Evolutionary conservation across 805 yeast genomes (phyloP).

Genomic region (Jamesozyma piceae): DNA sequence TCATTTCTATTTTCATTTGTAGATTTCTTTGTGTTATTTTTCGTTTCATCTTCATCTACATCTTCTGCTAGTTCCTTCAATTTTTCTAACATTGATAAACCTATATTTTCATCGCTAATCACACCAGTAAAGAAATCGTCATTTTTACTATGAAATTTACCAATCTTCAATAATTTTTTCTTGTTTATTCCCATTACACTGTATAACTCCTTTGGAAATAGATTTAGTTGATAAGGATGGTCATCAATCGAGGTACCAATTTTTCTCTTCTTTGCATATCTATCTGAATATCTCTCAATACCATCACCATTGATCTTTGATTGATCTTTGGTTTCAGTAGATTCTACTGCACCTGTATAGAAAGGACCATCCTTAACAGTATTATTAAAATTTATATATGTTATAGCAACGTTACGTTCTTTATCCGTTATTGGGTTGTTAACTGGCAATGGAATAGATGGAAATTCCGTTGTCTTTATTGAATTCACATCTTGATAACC

Average conservation of each 20-base stretch:
- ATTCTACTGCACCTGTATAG: conserved; percentile 43
- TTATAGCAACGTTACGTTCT: conserved; percentile 47
- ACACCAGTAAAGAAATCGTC: conserved; percentile 23
- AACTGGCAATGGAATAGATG: conserved; percentile 46
- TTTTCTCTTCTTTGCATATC: conserved; percentile 58
- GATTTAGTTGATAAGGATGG: conserved; percentile 60
- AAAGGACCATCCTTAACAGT: conserved; percentile 59
- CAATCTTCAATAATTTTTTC: conserved; percentile 40
- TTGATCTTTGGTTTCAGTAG: conserved; percentile 15
- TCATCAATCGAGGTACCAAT: conserved; percentile 53
- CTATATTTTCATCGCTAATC: conserved; percentile 23
- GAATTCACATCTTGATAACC: conserved; percentile 51
- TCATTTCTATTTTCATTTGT: conserved; percentile 20
- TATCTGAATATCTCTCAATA: conserved; percentile 72
- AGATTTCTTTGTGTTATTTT: conserved; percentile 9
- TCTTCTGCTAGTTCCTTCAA: conserved; percentile 42
- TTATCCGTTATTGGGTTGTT: conserved; percentile 42
- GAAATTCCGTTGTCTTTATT: conserved; percentile 34
- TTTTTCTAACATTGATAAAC: conserved; percentile 37
- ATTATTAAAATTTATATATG: conserved; percentile 42
- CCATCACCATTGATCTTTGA: conserved; percentile 49
- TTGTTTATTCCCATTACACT: conserved; percentile 58
- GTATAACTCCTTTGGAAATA: conserved; percentile 73
- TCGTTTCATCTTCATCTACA: conserved; percentile 33
- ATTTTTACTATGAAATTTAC: conserved; percentile 24